A percentile compares a stretch with the other conserved stretches of the same genome.
phyloP scores from a whole-genome alignment of 768 basidiomycete genomes.

The Boletus vermiculosoides region DNA sequence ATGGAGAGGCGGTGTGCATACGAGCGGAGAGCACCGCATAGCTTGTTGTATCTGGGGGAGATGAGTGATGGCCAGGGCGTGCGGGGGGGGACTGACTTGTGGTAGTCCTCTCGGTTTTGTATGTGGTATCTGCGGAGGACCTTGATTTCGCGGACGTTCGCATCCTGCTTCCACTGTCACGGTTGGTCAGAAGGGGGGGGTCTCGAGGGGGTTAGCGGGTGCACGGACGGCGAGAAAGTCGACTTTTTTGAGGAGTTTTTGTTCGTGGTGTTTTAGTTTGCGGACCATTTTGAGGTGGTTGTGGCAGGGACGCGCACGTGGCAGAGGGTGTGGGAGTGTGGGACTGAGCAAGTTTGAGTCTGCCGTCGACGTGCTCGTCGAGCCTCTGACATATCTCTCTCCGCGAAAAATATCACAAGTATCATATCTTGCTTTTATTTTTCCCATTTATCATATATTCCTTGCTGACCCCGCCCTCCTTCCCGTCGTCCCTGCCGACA shows the following conservation, averaged over 20 bases:
- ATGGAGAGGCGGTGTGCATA: conserved; percentile 85
- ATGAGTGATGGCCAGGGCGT: neutral
- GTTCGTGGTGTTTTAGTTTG: conserved; percentile 94
- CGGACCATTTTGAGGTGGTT: conserved; percentile 62
- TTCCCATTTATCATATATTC: conserved; percentile 13
- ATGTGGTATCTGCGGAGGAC: conserved; percentile 96
- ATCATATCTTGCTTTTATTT: conserved; percentile 30
- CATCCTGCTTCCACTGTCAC: conserved; percentile 93
- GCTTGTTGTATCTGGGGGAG: conserved; percentile 79
- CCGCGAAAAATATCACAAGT: conserved; percentile 27
- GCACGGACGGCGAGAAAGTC: conserved; percentile 86
- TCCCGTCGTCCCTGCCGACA: conserved; percentile 1
- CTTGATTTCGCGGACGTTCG: conserved; percentile 83
- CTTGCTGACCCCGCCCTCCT: neutral
- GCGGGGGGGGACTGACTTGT: conserved; percentile 55
- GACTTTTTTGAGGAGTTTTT: conserved; percentile 92
- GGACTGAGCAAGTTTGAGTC: conserved; percentile 23
- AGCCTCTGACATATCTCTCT: conserved; percentile 27
- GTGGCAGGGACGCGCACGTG: conserved; percentile 28
- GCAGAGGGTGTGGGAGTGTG: conserved; percentile 31
- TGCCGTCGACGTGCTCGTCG: conserved; percentile 32
- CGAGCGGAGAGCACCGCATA: conserved; percentile 83
- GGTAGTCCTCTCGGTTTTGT: conserved; percentile 91
- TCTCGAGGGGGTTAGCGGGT: conserved; percentile 1
- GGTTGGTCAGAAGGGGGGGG: conserved; percentile 1